These are phyloP conservation scores for Pseudogymnoascus destructans DNA, from an alignment of 2,329 filamentous ascomycete species.

Conservation along the genomic window DNA sequence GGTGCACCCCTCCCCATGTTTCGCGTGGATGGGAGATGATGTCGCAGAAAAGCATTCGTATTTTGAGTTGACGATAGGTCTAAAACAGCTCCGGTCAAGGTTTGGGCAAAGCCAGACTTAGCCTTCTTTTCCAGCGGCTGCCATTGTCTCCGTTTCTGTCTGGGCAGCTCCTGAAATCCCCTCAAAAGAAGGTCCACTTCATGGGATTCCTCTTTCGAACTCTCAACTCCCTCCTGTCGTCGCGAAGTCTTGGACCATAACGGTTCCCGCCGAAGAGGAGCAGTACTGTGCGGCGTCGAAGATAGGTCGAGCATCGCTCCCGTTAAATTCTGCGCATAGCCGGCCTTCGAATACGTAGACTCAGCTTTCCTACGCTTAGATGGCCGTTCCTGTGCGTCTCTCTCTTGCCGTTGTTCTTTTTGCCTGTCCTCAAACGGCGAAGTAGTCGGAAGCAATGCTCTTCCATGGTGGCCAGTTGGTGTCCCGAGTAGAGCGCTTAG, in stretches of 20 bases:
- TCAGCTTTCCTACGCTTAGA: constrained; percentile 18
- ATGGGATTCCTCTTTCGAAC: background rate
- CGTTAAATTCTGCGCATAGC: constrained; percentile 39
- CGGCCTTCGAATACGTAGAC: constrained; percentile 17
- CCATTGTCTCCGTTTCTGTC: constrained; percentile 16
- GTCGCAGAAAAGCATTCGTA: background rate
- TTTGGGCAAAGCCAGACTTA: constrained; percentile 34
- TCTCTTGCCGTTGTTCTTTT: constrained; percentile 9
- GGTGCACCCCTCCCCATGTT: background rate
- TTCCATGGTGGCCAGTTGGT: constrained; percentile 49
- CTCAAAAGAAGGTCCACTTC: constrained; percentile 19
- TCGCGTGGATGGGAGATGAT: background rate
- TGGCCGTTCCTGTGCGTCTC: constrained; percentile 23
- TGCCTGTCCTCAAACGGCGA: constrained; percentile 54
- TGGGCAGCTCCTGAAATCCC: constrained; percentile 25
- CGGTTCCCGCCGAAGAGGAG: background rate
- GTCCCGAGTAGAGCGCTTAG: constrained; percentile 53
- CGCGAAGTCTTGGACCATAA: constrained; percentile 1
- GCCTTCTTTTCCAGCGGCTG: background rate
- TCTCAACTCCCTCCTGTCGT: background rate
- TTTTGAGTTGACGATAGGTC: constrained; percentile 27
- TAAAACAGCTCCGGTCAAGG: constrained; percentile 36
- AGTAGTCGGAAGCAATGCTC: constrained; percentile 40
- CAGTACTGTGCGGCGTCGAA: background rate
- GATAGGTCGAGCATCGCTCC: constrained; percentile 37